Base-by-base conservation (phyloP, 805 yeast species). In the Yamadazyma phyllophila region DNA sequence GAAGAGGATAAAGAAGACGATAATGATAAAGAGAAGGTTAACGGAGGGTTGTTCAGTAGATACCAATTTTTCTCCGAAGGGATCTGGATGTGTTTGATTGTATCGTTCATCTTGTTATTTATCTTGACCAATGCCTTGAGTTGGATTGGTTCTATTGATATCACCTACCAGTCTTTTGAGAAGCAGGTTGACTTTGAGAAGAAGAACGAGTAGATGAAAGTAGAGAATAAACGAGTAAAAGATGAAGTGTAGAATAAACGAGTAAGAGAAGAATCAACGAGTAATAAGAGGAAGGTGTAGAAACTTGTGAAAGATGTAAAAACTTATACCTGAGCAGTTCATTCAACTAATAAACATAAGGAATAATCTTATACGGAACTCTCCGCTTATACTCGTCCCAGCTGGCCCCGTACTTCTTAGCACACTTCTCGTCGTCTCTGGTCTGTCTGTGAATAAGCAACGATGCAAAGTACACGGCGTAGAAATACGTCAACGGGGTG, bases 371-470 rank as follows among this genome's bases (percentile, higher is more conserved):
- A 65, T 85, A 92, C 12, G 96, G 97, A 27, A 94, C 99, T 52
- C 66, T 60, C 47, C 63, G 71, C 67, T 87, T 88, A 65, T 94
- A 94, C 65, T 85, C 82, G 43, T 72, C 77, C 99, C 99, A 94
- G 36, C 82, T 77, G 51, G 83, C 74, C 12, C 95, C 95, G 58
- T 94, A 94, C 71, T 94, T 94, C 27, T 66, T 80, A 32, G 83
- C 74, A 63, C 99, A 94, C 64, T 94, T 91, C 41, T 83, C 85
- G 59, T 92, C 98, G 66, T 94, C 99, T 64, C 99, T 79, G 24
- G 67, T 68, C 65, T 92, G 97, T 62, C 99, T 82, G 63, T 94
- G 98, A 29, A 94, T 61, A 52, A 94, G 73, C 59, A 94, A 76
- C 3, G 82, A 71, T 0, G 87, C 92, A 68, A 94, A 94, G 66